Conservation (phyloP, 495 filamentous ascomycete genomes). For the Annulohypoxylon stygium region DNA sequence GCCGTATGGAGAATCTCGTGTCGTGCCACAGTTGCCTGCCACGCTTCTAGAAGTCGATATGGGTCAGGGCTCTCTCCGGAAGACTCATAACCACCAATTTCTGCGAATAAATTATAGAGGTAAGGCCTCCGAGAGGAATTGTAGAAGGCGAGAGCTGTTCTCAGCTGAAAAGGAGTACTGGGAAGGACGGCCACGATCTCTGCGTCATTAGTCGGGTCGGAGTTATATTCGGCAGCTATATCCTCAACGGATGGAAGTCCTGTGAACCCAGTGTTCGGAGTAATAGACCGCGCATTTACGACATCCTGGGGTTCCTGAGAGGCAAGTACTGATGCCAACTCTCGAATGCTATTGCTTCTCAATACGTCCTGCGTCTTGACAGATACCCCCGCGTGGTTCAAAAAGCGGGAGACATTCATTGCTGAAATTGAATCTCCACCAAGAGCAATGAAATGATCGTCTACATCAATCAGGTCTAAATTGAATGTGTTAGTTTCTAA, state of each 20-base stretch:
- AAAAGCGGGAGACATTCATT: not conserved
- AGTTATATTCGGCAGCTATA: not conserved
- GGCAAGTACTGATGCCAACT: not conserved
- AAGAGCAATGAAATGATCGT: not conserved
- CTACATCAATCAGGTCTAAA: not conserved
- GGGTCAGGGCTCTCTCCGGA: not conserved
- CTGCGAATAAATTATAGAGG: not conserved
- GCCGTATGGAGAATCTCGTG: not conserved
- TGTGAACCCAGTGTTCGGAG: not conserved
- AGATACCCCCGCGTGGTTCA: not conserved
- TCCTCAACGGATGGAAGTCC: not conserved
- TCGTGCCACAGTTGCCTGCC: not conserved
- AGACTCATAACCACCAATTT: not conserved
- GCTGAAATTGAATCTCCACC: not conserved
- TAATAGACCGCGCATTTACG: not conserved
- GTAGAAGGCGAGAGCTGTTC: not conserved
- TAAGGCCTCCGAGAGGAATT: not conserved
- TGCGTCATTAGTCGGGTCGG: not conserved
- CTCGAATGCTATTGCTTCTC: constrained; percentile 1
- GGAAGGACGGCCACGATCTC: not conserved
- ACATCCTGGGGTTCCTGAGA: not conserved
- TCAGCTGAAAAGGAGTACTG: not conserved
- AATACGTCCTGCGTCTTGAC: not conserved
- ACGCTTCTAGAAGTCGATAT: not conserved
- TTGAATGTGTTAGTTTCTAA: not conserved